Conservation (phyloP, 176 grass and related monocot species). For the Oryza meridionalis region DNA sequence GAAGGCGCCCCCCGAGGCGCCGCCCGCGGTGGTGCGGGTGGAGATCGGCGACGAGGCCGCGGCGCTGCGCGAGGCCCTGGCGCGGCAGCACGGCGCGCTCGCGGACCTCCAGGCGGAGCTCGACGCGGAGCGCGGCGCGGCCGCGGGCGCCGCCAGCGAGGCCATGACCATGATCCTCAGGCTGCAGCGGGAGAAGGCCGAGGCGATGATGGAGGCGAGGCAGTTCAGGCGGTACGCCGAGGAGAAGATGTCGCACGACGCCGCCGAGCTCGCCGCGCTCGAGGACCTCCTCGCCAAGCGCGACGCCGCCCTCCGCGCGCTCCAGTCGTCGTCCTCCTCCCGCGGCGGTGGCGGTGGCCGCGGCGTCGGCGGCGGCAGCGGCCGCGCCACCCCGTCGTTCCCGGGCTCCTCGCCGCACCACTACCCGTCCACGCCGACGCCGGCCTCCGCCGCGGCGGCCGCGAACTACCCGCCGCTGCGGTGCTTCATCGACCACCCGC, state of each 20-base stretch:
- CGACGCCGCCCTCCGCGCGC: conserved; percentile 21
- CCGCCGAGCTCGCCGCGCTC: conserved; percentile 59
- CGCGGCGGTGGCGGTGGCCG: no score
- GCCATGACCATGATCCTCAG: conserved; percentile 85
- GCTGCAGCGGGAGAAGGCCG: conserved; percentile 84
- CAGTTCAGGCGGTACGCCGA: conserved; percentile 78
- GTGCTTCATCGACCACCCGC: conserved; percentile 54
- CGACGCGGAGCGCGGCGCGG: conserved; percentile 67
- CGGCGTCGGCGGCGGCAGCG: background rate
- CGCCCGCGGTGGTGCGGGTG: conserved; percentile 45
- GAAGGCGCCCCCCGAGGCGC: conserved; percentile 34
- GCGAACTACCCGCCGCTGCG: conserved; percentile 51
- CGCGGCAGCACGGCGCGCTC: conserved; percentile 47
- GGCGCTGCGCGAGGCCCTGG: conserved; percentile 50
- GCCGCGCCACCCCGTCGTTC: conserved; percentile 11
- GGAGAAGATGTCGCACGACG: conserved; percentile 74
- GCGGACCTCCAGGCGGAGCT: conserved; percentile 59
- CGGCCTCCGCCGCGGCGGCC: background rate
- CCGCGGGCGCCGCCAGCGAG: conserved; percentile 66
- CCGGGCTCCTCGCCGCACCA: conserved; percentile 21
- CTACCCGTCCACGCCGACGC: conserved; percentile 18
- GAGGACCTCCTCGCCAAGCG: conserved; percentile 62
- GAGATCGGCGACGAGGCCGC: conserved; percentile 56
- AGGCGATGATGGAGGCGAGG: conserved; percentile 79
- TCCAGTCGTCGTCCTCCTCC: background rate